Conservation (phyloP, 768 basidiomycete genomes). For the Boletus tylopilopsis region DNA sequence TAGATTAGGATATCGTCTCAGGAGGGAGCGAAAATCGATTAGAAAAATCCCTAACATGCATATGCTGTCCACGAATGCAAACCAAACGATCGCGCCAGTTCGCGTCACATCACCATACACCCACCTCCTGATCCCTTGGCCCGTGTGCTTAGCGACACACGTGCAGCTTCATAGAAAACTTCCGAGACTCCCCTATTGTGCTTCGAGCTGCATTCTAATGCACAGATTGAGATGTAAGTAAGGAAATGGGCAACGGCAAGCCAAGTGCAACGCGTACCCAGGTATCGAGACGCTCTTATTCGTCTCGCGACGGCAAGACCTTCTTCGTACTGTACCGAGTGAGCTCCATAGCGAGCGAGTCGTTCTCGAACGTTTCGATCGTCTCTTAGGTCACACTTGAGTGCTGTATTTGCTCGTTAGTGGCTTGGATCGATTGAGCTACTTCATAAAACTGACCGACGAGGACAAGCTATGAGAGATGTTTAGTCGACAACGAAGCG, state of each 20-base stretch:
- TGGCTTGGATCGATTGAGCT: neutral
- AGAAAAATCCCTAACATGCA: conserved; percentile 18
- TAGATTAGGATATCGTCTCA: neutral
- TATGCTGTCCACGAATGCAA: conserved; percentile 3
- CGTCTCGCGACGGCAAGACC: conserved; percentile 83
- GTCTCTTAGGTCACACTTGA: conserved; percentile 95
- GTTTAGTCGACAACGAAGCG: conserved; percentile 5
- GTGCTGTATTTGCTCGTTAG: conserved; percentile 46
- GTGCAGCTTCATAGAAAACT: conserved; percentile 88
- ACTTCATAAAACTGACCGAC: conserved; percentile 59
- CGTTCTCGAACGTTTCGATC: conserved; percentile 70
- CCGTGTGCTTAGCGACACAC: conserved; percentile 74
- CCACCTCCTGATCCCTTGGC: conserved; percentile 57
- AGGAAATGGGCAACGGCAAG: neutral
- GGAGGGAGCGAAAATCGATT: conserved; percentile 15
- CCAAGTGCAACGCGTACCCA: conserved; percentile 53
- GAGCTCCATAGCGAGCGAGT: conserved; percentile 63
- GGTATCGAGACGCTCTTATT: conserved; percentile 90
- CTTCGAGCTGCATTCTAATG: conserved; percentile 91
- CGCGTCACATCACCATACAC: conserved; percentile 58
- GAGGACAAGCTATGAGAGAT: conserved; percentile 62
- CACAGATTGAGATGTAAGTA: neutral
- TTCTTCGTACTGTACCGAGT: conserved; percentile 88
- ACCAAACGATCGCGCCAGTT: neutral
- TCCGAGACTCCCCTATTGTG: conserved; percentile 93